phyloP scores from a whole-genome alignment of 1,139 yeast genomes.

The Protomyces gravidus region DNA sequence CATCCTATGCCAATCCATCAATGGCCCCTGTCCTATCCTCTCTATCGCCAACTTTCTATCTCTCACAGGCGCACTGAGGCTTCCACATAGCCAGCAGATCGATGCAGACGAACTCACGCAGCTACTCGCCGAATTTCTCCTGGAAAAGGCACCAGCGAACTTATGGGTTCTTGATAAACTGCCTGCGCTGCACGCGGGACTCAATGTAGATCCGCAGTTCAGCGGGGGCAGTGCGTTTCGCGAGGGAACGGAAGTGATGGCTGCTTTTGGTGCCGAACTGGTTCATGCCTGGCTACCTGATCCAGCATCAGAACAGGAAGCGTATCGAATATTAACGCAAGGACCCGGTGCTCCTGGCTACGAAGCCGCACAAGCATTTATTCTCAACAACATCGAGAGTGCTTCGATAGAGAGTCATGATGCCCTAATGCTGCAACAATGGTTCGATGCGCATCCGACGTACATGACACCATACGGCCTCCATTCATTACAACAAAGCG shows the following conservation, averaged over 20 bases:
- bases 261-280: constrained; percentile 47
- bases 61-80: not conserved
- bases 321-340: constrained; percentile 40
- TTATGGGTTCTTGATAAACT: constrained; percentile 53
- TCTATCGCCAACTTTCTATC: constrained; percentile 22
- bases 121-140: constrained; percentile 12
- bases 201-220: constrained; percentile 68
- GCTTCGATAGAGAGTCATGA: not conserved
- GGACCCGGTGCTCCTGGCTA: constrained; percentile 27
- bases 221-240: constrained; percentile 56
- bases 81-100: constrained; percentile 4
- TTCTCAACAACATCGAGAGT: not conserved
- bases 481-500: constrained; percentile 42
- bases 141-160: not conserved
- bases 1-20: constrained; percentile 14
- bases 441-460: constrained; percentile 51
- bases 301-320: constrained; percentile 36
- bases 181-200: constrained; percentile 53
- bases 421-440: not conserved
- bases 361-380: constrained; percentile 12
- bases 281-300: constrained; percentile 53
- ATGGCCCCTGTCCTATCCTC: constrained; percentile 23
- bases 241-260: constrained; percentile 47
- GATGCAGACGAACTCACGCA: constrained; percentile 8
- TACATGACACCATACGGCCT: constrained; percentile 60